Evolutionary conservation across 2,329 filamentous ascomycete species (phyloP), one percentile per base, ranked within the genome.

Genomic region (Thermothelomyces thermophilus): DNA sequence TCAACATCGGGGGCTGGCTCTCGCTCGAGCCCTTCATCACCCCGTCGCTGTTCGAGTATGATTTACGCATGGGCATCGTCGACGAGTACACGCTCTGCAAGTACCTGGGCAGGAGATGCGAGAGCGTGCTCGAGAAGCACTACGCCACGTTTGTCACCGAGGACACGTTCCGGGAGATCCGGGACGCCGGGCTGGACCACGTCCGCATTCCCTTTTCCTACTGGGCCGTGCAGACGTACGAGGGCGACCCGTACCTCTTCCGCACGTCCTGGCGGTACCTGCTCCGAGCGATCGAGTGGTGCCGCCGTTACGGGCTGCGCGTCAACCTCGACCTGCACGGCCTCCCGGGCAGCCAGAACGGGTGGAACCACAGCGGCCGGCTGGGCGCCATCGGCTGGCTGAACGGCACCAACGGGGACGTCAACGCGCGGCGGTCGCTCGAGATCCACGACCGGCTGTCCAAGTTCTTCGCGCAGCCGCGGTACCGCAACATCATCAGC

Each of bases 171-270:
- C 75, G 76, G 49, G 86, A 91, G 35, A 96, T 98, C 52, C 82
- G 82, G 42, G 83, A 81, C 34, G 93, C 93, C 1, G 93, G 93
- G 0, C 80, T 98, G 40, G 93, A 98, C 64, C 93, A 98, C 64
- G 87, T 98, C n/a, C 86, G 93, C 48, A 96, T 98, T 47, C 90
- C 87, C 0, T 97, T 85, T 66, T 88, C 86, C 9, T 98, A 98
- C 73, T 98, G 93, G 93, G 89, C 90, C 0, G 83, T 97, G 1
- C 80, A 83, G 51, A 86, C 83, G 0, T 96, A 95, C 66, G 83
- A 87, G 24, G 82, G 76, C 37, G 93, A 98, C 62, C 88, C 90
- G 1, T 98, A 95, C 63, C 76, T 98, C 1, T 80, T 86, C 52
- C 83, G 90, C 36, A 87, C 89, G 0, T 85, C 87, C 2, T 98